Conservation (phyloP, 225 moss, liverwort and hornwort species). For the Polytrichum commune region DNA sequence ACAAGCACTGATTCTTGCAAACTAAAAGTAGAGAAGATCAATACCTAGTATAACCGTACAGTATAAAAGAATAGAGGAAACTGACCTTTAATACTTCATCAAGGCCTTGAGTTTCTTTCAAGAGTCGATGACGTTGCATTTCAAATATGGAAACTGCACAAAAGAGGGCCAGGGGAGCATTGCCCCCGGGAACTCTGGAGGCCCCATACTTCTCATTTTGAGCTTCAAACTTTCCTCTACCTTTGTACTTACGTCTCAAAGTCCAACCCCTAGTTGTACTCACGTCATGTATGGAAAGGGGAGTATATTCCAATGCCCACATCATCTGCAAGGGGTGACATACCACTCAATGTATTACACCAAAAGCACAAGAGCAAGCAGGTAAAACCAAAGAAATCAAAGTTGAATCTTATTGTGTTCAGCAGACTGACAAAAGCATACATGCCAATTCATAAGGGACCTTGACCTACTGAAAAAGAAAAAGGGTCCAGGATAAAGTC, state of each 20-base stretch:
- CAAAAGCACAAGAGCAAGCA: not conserved
- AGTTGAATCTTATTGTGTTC: not conserved
- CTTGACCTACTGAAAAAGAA: not conserved
- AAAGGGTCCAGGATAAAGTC: not conserved
- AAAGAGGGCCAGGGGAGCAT: slow-evolving; percentile 76
- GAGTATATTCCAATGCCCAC: slow-evolving; percentile 91
- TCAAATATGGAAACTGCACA: slow-evolving; percentile 93
- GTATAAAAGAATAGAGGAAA: not conserved
- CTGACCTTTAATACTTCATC: slow-evolving; percentile 93
- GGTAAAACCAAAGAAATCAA: not conserved
- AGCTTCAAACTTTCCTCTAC: slow-evolving; percentile 81
- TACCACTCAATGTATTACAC: not conserved
- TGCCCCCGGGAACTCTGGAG: slow-evolving; percentile 59
- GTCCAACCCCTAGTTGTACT: slow-evolving; percentile 49
- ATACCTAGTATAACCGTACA: no score
- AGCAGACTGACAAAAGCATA: not conserved
- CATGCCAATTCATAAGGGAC: not conserved
- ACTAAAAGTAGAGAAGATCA: no score
- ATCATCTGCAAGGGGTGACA: slow-evolving; percentile 65
- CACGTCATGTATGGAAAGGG: slow-evolving; percentile 47
- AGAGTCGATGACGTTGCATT: slow-evolving; percentile 71
- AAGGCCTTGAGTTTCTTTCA: slow-evolving; percentile 87
- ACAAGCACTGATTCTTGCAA: no score
- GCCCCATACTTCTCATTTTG: slow-evolving; percentile 82
- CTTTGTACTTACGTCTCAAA: slow-evolving; percentile 43